Evolutionary conservation across 352 stramenopile species (phyloP), one percentile per base, ranked within the genome.

Genomic region (Nannochloropsis limnetica): DNA sequence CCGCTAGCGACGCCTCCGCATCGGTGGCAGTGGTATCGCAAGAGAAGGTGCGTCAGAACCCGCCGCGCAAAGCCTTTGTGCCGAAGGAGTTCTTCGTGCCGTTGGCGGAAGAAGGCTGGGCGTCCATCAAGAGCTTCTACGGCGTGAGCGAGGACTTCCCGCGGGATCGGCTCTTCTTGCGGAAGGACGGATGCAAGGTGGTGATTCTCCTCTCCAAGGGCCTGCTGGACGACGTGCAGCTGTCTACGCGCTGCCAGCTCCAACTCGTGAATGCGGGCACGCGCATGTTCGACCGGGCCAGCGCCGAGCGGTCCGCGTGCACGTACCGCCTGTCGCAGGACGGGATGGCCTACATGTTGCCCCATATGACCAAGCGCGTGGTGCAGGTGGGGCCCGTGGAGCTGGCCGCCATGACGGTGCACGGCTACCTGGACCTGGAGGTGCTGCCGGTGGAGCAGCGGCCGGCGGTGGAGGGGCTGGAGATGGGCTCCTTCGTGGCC

Each of bases 261-360:
- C 82, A 95, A 89, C 89, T 97, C 68, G 90, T 97, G 23, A 95
- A 95, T 86, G 91, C 92, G 23, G 93, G 93, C 3, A 88, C 96
- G 32, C 95, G 95, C 86, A 92, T 95, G 83, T 96, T 97, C 82
- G 92, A 96, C 82, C 91, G 92, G 82, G 95, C 93, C 83, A 92
- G 93, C 68, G 89, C 91, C 27, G 83, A 84, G 0, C 87, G 90
- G 17, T 88, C 90, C 68, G 89, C 87, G 14, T 92, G 91, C 68
- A 89, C 90, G 17, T 96, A 94, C 88, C 92, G 93, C 14, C 84
- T 97, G 22, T 96, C 91, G 81, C 93, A 97, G 82, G 90, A 93
- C 5, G 92, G 93, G 31, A 80, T 96, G 25, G 85, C 86, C 22
- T 89, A 95, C 81, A 88, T 94, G n/a, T 87, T 95, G 49, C 91